Percentiles rank a stretch among this genome's conserved stretches.
phyloP scores from a whole-genome alignment of 257 asterid genomes.

The Ophiorrhiza pumila region DNA sequence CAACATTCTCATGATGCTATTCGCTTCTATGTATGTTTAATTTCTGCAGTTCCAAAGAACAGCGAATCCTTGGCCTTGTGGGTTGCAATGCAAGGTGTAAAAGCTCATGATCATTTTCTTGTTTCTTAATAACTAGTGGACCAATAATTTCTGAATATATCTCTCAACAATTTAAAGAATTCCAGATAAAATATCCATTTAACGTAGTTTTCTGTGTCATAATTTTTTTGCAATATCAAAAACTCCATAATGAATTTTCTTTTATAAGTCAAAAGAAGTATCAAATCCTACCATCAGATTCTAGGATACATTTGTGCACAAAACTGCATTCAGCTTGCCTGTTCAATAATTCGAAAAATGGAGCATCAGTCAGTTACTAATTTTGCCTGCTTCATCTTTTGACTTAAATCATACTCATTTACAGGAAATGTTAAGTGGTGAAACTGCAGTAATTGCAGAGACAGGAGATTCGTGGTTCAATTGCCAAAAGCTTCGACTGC shows the following conservation, averaged over 20 bases:
- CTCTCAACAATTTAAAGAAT: neutral
- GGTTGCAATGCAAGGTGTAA: neutral
- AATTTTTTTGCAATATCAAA: neutral
- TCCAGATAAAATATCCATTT: neutral
- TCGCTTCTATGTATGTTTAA: too few species aligned
- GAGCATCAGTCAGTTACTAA: neutral
- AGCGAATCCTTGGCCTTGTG: neutral
- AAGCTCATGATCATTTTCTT: neutral
- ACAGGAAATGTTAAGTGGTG: constrained; percentile 30
- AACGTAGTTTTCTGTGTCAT: neutral
- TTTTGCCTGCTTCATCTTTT: neutral
- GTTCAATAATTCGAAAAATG: neutral
- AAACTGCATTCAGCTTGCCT: neutral
- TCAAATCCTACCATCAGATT: neutral
- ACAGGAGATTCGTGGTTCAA: constrained; percentile 35
- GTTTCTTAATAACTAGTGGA: neutral
- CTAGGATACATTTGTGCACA: neutral
- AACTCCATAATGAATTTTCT: neutral
- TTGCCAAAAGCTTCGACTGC: constrained; percentile 32
- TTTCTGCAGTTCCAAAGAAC: neutral
- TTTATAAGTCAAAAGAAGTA: neutral
- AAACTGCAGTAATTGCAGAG: constrained; percentile 33
- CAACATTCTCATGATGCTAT: neutral
- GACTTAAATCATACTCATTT: neutral
- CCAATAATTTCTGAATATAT: too few species aligned